Base-by-base conservation (phyloP, 768 basidiomycete species). In the Auriculariales sp. region DNA sequence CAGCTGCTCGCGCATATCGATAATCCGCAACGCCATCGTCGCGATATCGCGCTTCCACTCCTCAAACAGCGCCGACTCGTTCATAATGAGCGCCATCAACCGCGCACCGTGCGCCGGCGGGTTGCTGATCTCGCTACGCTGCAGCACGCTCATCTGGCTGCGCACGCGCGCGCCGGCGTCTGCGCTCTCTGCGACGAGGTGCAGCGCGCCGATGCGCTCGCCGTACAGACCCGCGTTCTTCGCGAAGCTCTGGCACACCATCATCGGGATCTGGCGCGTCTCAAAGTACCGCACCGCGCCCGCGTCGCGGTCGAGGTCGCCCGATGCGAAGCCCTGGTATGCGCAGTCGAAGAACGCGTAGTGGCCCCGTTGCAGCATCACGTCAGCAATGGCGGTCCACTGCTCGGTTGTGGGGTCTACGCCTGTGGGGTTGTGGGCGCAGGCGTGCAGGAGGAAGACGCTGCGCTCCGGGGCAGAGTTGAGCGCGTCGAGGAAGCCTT, bases 341-440 rank as follows among this genome's bases (percentile, higher is more conserved):
- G 93, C 93, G 62, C 83, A 85, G 68, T 98, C 93, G 62, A 97
- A 90, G 68, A 94, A 93, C 28, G 83, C 82, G 59, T 79, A 94
- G 63, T 93, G 92, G 12, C 75, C 71, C 66, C 81, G 83, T 44
- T 69, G 65, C 28, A 83, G 61, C 62, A 95, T 76, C 49, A 81
- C 66, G 31, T 82, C 73, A 32, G 85, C 84, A 57, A 97, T 75
- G 51, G 69, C 63, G 53, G 73, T 68, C 93, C 93, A 98, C 63
- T 97, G 84, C 56, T 84, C 89, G 42, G 62, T 63, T 29, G 89
- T 91, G 5, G 92, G 93, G 64, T 98, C 93, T 27, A 94, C 88
- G 2, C 93, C 93, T 2, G 94, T 98, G 6, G 92, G 93, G 62
- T 98, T 98, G 66, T 98, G 93, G 33, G 92, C 93, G 62, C 92